phyloP scores from a whole-genome alignment of 1,139 yeast species.

The Hyphopichia pseudoburtonii region DNA sequence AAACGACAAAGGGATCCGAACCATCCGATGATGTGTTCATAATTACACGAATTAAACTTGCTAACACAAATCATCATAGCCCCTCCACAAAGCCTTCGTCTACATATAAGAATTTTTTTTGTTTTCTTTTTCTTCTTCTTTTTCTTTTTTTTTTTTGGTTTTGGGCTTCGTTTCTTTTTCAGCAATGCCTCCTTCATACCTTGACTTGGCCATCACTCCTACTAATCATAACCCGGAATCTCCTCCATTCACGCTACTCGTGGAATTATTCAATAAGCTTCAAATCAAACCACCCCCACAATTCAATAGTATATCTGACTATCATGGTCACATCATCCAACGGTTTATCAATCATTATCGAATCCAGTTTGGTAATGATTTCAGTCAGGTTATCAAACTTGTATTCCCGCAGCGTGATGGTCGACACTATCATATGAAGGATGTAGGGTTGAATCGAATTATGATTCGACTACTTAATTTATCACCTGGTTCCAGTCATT shows the following conservation, averaged over 20 bases:
- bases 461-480: conserved; percentile 36
- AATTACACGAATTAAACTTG: too few relatives aligned
- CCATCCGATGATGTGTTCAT: too few relatives aligned
- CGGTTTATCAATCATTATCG: conserved; percentile 63
- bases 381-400: conserved; percentile 66
- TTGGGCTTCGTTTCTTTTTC: too few relatives aligned
- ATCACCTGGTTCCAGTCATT: conserved; percentile 36
- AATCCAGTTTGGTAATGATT: conserved; percentile 63
- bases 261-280: conserved; percentile 32
- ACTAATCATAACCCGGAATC: conserved; percentile 8
- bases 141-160: too few relatives aligned
- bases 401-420: conserved; percentile 62
- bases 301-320: conserved; percentile 21
- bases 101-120: too few relatives aligned
- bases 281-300: conserved; percentile 19
- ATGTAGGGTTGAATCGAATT: conserved; percentile 47
- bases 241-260: conserved; percentile 31
- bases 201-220: conserved; percentile 11
- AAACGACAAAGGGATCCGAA: too few relatives aligned
- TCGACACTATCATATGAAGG: conserved; percentile 54
- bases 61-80: too few relatives aligned
- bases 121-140: too few relatives aligned
- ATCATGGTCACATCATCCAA: conserved; percentile 33
- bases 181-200: too few relatives aligned
- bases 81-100: too few relatives aligned